Evolutionary conservation across 169 alveolate genomes (phyloP), one percentile per base, ranked within the genome.

Genomic region (Plasmodium coatneyi): DNA sequence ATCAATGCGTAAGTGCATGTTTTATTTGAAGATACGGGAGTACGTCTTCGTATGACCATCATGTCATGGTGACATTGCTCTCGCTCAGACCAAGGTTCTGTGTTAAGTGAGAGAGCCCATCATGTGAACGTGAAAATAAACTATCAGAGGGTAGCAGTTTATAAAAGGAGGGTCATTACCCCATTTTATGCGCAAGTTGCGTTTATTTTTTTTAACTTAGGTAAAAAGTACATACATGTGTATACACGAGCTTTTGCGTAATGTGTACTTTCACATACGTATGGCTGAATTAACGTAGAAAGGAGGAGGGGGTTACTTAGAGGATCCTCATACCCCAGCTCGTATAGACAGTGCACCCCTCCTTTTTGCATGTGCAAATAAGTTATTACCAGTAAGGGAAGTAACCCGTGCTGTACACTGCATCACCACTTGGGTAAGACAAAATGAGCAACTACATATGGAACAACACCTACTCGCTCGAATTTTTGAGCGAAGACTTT

Each of bases 401-500:
- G 22, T 49, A 49, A 49, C 60, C 22, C 22, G 56, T 12, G 19
- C 4, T 49, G 22, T 16, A 16, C 60, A 49, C 22, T 49, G 22
- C 22, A 3, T 16, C 19, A 49, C 60, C 60, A 49, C 25, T 3
- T 49, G 1, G 46, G 7, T 36, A 25, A 60, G n/a, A 83, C 76
- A 83, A 83, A 28, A 87, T 87, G 93, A 52, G 82, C 34, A 60
- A 79, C 76, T 87, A 87, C 34, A 87, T 87, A 16, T 87, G 93
- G 93, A 79, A 87, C 49, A 87, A 87, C 56, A 87, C 93, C 25
- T 87, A 87, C 71, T 76, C 93, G 34, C 71, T 87, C 5, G 93
- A 87, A 46, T 87, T 87, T 60, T 79, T 87, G 71, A 78, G 90
- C 74, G 93, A 87, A 79, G 93, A 87, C 12, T 87, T 87, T 79